Evolutionary conservation across 2,329 filamentous ascomycete species (phyloP), one percentile per base, ranked within the genome.

Genomic region (Mycosphaerella sp.): DNA sequence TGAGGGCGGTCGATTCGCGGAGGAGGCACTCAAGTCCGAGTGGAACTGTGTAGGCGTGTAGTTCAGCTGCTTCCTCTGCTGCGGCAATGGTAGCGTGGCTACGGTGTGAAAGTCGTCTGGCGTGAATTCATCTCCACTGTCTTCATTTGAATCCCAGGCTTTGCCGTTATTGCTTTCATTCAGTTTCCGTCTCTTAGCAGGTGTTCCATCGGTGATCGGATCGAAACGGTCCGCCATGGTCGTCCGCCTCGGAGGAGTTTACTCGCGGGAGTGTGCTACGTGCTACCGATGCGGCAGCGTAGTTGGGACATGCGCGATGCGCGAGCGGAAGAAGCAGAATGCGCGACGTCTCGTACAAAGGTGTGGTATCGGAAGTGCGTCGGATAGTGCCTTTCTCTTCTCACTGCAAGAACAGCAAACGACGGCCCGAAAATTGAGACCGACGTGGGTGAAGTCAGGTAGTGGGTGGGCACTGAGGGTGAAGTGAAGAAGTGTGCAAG

Each of bases 91-190:
- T 44, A 59, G 50, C 7, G 54, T 59, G 60, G 60, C 66, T 73
- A 77, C 63, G 9, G 75, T 78, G 53, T 79, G 73, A 60, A 74
- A 65, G 39, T 69, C 71, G 49, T 76, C 71, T 39, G 77, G 74
- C 49, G 77, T 75, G 37, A 76, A 60, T 7, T 75, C 73, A 52
- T 78, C 76, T 6, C 70, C 73, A 55, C 67, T 71, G 54, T 76
- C 74, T 17, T 70, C 64, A 30, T 71, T 68, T 8, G 70, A 73
- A 49, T 63, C 59, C 61, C 59, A 66, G 18, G 55, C 53, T 47
- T 56, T 63, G 13, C 55, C 50, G 28, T 39, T 39, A 18, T 46
- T 51, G 28, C 43, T 44, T 16, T 54, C 44, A 39, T 46, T 52
- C 42, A 65, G 54, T 55, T 64, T 67, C 54, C 65, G 56, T 47